Evolutionary conservation across 371 early-diverging fungal species (phyloP).

Genomic region (Mortierella sp.): DNA sequence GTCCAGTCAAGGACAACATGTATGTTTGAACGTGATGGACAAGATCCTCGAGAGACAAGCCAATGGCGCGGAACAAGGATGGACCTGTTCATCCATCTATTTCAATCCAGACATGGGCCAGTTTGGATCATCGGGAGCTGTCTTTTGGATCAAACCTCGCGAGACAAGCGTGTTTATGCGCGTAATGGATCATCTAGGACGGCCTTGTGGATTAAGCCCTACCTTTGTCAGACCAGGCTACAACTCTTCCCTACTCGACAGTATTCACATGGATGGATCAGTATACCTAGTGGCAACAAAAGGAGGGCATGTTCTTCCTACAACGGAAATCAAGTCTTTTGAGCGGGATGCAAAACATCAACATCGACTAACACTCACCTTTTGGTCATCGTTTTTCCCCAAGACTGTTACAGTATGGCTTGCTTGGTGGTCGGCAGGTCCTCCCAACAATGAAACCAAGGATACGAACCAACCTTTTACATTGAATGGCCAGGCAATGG

Average conservation of each 20-base stretch:
- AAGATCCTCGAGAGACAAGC: slow-evolving; percentile 20
- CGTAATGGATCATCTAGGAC: slow-evolving; percentile 23
- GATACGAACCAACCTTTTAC: not conserved
- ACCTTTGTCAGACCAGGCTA: not conserved
- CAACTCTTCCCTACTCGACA: not conserved
- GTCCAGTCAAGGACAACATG: slow-evolving; percentile 55
- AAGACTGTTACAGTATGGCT: slow-evolving; percentile 30
- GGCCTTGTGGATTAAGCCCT: slow-evolving; percentile 9
- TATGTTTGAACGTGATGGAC: slow-evolving; percentile 50
- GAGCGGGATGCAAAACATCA: not conserved
- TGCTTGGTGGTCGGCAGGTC: slow-evolving; percentile 16
- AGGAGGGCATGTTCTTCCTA: slow-evolving; percentile 31
- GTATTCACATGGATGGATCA: not conserved
- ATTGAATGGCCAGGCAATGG: slow-evolving; percentile 7
- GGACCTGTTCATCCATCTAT: slow-evolving; percentile 14
- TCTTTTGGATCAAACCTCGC: slow-evolving; percentile 18
- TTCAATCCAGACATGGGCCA: slow-evolving; percentile 25
- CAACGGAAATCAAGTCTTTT: slow-evolving; percentile 27
- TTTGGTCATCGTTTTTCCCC: slow-evolving; percentile 14
- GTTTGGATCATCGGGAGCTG: slow-evolving; percentile 36
- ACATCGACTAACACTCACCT: slow-evolving; percentile 9
- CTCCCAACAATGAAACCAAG: not conserved
- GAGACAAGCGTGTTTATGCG: slow-evolving; percentile 42
- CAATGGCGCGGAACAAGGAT: no score
- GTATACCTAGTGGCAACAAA: slow-evolving; percentile 21